These are phyloP conservation scores for Dryadomyces quercus-mongolicae DNA, from an alignment of 2,329 filamentous ascomycete genomes.

Conservation along the genomic window DNA sequence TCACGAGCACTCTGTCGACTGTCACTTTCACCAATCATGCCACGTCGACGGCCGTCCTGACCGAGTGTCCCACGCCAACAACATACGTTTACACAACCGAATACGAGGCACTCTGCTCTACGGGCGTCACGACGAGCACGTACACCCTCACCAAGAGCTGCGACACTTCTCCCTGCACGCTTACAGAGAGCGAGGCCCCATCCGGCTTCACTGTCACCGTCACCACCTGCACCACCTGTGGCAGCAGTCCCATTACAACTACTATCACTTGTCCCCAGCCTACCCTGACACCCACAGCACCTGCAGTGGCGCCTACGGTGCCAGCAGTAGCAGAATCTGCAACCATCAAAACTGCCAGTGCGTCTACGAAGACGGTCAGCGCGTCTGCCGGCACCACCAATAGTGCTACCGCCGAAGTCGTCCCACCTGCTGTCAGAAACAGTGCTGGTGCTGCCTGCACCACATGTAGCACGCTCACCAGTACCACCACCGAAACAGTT, in stretches of 20 bases:
- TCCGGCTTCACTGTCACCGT: conserved; percentile 11
- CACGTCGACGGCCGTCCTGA: not conserved
- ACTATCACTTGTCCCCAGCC: conserved; percentile 7
- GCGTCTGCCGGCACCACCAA: not conserved
- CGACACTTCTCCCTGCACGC: conserved; percentile 7
- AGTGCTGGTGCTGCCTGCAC: not conserved
- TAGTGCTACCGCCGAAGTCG: not conserved
- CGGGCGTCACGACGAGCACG: conserved; percentile 7
- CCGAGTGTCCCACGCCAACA: conserved; percentile 3
- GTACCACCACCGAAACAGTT: not conserved
- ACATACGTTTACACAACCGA: conserved; percentile 8
- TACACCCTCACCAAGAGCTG: conserved; percentile 14
- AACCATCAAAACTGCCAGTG: not conserved
- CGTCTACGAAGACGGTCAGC: not conserved
- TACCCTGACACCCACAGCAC: too few species aligned
- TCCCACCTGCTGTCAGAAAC: not conserved
- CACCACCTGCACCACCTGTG: conserved; percentile 9
- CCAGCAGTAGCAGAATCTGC: not conserved
- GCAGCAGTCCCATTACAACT: conserved; percentile 6
- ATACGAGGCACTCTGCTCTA: conserved; percentile 8
- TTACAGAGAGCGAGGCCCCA: conserved; percentile 4
- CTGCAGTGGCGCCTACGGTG: not conserved
- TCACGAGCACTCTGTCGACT: conserved; percentile 8
- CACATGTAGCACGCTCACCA: not conserved
- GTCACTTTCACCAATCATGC: conserved; percentile 6